Evolutionary conservation across 139 green algal species (phyloP).

Genomic region (Coccomyxa sp.): DNA sequence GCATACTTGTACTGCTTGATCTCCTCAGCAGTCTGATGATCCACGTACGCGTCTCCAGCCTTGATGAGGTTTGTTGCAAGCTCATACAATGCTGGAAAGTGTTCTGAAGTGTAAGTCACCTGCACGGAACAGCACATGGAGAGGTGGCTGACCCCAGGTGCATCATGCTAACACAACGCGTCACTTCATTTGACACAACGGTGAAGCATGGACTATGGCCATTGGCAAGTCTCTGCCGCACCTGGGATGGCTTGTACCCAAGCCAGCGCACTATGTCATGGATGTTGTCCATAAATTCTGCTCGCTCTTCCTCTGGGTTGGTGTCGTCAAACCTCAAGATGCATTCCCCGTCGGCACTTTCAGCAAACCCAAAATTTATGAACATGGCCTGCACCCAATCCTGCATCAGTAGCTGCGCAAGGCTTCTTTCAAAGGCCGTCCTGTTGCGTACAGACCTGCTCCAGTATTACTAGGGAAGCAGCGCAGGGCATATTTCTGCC

Average conservation of each 20-base stretch:
- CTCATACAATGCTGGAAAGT: constrained; percentile 92
- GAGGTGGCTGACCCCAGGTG: no score
- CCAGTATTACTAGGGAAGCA: no score
- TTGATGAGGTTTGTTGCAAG: constrained; percentile 94
- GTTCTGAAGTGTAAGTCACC: constrained; percentile 92
- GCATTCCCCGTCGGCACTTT: constrained; percentile 77
- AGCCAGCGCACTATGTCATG: constrained; percentile 94
- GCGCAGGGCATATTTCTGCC: no score
- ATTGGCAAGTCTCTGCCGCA: no score
- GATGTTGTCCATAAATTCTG: constrained; percentile 98
- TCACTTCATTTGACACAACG: no score
- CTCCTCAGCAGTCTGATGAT: constrained; percentile 92
- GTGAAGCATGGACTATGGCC: no score
- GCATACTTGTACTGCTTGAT: constrained; percentile 69
- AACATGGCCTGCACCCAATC: constrained; percentile 93
- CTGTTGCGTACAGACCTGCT: no score
- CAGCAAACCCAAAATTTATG: constrained; percentile 96
- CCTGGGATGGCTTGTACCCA: constrained; percentile 89
- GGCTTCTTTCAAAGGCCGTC: no score
- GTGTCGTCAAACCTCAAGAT: constrained; percentile 97
- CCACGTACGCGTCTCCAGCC: constrained; percentile 88
- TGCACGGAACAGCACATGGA: no score
- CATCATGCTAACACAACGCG: no score
- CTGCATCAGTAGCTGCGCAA: no score
- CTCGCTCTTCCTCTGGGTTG: constrained; percentile 97